Conservation (phyloP, 768 basidiomycete species). For the Fomitopsis pulvina region DNA sequence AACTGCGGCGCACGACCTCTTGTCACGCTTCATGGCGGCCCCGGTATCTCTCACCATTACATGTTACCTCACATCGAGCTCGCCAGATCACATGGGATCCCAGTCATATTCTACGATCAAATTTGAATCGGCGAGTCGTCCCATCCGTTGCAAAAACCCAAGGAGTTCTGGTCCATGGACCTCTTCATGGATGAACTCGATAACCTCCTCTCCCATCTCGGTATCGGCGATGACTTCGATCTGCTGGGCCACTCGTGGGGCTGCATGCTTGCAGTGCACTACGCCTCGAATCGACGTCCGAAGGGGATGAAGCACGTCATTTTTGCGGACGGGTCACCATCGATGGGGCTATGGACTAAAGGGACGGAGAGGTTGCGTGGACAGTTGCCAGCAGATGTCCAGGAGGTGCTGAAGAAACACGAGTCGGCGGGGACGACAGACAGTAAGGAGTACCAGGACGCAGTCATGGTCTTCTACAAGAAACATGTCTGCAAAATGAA, state of each 20-base stretch:
- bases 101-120: conserved; percentile 48
- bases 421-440: conserved; percentile 37
- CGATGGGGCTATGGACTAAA: conserved; percentile 24
- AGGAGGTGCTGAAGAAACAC: conserved; percentile 23
- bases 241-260: conserved; percentile 38
- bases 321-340: conserved; percentile 21
- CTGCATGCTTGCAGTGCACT: conserved; percentile 37
- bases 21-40: conserved; percentile 49
- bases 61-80: conserved; percentile 34
- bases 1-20: conserved; percentile 31
- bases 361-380: conserved; percentile 23
- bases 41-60: conserved; percentile 39
- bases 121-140: conserved; percentile 49
- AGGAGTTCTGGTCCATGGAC: conserved; percentile 44
- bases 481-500: conserved; percentile 36
- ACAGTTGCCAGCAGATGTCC: conserved; percentile 28
- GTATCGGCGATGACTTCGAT: conserved; percentile 36
- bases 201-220: conserved; percentile 40
- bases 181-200: conserved; percentile 48
- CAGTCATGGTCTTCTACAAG: conserved; percentile 33
- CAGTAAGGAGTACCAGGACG: conserved; percentile 37
- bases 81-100: conserved; percentile 27
- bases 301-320: conserved; percentile 28
- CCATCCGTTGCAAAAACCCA: conserved; percentile 42
- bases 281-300: conserved; percentile 20